Base-by-base conservation (phyloP, 176 grass and related monocot genomes). In the Elaeis guineensis region DNA sequence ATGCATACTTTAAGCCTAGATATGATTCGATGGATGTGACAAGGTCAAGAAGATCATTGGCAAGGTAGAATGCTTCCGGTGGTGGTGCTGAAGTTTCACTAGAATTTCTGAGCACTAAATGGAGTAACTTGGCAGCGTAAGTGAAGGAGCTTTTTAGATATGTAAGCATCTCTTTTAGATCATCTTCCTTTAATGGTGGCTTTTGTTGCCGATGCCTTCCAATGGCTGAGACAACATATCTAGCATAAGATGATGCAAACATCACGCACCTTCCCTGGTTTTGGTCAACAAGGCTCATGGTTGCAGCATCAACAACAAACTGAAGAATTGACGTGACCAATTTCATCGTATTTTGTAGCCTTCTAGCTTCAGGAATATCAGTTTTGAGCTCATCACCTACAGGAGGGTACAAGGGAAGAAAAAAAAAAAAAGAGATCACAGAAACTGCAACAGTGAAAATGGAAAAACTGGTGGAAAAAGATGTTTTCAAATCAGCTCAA, bases 21-120 rank as follows among this genome's bases (percentile, higher is more conserved):
- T 68, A 81, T 16, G 69, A 82, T 64, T 87, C 87, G 3, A 84
- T 48, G 69, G 72, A 73, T 20, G 78, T 65, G 61, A 88, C 19
- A 25, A 97, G 62, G 69, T 97, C 86, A 70, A 97, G 83, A 79
- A 97, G 86, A 78, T 81, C 52, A 80, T 88, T 97, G 17, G 87
- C 73, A 69, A 97, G 80, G 69, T 70, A 63, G 52, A 91, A 97
- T 21, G 64, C 78, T 25, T 82, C 86, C 50, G 65, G 74, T 59
- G 70, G 67, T 60, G 80, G 70, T 49, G n/a, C 51, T 16, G 71
- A 69, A 0, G 60, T 71, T 49, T 89, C 79, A 1, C 69, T 59
- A 18, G 66, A 76, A 62, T 64, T 78, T 77, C 75, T 70, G 21
- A 91, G 64, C 20, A 83, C 71, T 79, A 91, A 73, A 82, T 97